A percentile compares a stretch with the other conserved stretches of the same genome.
Conservation (phyloP, 1,284 basidiomycete genomes). For the Thelephora terrestris region DNA sequence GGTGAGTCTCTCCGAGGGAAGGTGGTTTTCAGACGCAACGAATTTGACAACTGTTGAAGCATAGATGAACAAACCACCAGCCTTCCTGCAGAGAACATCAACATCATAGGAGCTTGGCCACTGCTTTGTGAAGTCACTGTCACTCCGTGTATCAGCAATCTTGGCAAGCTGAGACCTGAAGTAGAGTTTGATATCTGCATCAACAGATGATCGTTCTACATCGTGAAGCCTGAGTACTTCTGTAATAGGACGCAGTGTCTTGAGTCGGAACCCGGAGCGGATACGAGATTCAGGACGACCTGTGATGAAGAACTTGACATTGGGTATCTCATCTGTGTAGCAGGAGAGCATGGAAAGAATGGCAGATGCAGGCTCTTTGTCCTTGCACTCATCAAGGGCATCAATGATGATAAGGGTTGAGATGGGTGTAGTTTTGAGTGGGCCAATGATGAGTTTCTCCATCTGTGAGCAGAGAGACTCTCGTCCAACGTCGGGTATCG, state of each 20-base stretch:
- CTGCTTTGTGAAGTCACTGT: too few species aligned
- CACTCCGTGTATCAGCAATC: slow-evolving; percentile 1
- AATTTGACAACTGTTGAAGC: slow-evolving; percentile 1
- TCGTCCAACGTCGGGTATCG: too few species aligned
- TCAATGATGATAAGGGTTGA: slow-evolving; percentile 7
- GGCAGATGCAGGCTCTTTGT: background rate
- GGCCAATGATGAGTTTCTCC: too few species aligned
- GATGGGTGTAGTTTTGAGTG: too few species aligned
- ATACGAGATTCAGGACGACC: slow-evolving; percentile 8
- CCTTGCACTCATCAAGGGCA: slow-evolving; percentile 9
- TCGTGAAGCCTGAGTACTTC: slow-evolving; percentile 6
- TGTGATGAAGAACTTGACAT: slow-evolving; percentile 11
- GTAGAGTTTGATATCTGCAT: too few species aligned
- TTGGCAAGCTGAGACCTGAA: slow-evolving; percentile 1
- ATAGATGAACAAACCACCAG: slow-evolving; percentile 1
- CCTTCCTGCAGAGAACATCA: background rate
- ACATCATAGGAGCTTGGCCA: too few species aligned
- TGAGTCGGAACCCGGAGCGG: background rate
- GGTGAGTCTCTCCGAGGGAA: background rate
- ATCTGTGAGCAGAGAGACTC: too few species aligned
- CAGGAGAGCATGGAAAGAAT: too few species aligned
- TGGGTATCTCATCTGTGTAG: too few species aligned
- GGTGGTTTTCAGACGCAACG: background rate
- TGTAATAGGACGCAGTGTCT: background rate
- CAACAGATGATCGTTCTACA: slow-evolving; percentile 1